A percentile compares a stretch with the other conserved stretches of the same genome.
phyloP scores from a whole-genome alignment of 2,329 filamentous ascomycete genomes.

The Apiospora marii region DNA sequence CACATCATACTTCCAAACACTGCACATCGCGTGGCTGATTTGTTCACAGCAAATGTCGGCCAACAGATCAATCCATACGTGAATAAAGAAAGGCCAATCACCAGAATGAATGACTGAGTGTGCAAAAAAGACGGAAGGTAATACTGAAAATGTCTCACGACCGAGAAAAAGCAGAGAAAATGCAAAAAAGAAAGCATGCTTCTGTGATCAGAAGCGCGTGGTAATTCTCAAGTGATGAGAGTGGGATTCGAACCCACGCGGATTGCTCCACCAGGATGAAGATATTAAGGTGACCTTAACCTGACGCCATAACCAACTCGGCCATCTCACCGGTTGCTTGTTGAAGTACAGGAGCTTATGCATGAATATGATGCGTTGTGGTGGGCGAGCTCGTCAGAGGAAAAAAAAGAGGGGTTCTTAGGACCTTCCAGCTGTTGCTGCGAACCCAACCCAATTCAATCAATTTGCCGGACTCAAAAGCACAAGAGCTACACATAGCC shows the following conservation, averaged over 20 bases:
- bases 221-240: constrained; percentile 34
- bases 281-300: constrained; percentile 25
- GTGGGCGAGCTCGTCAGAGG: background rate
- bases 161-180: background rate
- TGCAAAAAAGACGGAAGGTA: no score
- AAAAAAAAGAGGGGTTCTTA: background rate
- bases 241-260: constrained; percentile 43
- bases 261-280: constrained; percentile 31
- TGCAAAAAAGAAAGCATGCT: background rate
- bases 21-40: no score
- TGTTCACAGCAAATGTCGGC: no score
- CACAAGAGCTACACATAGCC: no score
- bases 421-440: no score
- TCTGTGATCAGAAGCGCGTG: constrained; percentile 14
- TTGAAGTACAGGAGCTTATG: background rate
- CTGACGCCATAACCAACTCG: constrained; percentile 26
- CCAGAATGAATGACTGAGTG: no score
- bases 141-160: no score
- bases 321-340: constrained; percentile 23
- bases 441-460: no score
- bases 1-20: no score
- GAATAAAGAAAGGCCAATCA: no score
- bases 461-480: no score
- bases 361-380: background rate
- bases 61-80: background rate